Conservation (phyloP, 2,329 filamentous ascomycete genomes). For the Rugonectria rugulosa region DNA sequence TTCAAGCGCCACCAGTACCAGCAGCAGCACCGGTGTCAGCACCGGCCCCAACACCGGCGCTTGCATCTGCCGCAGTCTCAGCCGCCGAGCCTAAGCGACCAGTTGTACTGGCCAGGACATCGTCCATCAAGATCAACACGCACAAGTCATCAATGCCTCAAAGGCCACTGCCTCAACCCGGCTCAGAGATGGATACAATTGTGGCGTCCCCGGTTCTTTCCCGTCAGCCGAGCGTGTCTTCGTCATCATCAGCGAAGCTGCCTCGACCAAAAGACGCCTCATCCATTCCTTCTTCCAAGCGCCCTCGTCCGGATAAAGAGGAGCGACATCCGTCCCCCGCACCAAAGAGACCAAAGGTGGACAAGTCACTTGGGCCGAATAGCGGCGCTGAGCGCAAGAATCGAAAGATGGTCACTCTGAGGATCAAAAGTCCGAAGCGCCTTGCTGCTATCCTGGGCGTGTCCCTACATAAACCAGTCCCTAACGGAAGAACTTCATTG, state of each 20-base stretch:
- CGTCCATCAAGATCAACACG: slow-evolving; percentile 51
- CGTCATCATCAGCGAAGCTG: slow-evolving; percentile 30
- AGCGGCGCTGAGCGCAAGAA: slow-evolving; percentile 39
- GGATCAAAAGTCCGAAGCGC: slow-evolving; percentile 44
- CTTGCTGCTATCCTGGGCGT: slow-evolving; percentile 46
- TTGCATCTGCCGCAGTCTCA: slow-evolving; percentile 13
- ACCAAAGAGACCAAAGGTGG: slow-evolving; percentile 50
- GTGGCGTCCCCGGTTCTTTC: slow-evolving; percentile 35
- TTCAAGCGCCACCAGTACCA: slow-evolving; percentile 27
- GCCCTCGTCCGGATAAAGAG: slow-evolving; percentile 48
- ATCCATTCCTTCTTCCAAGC: slow-evolving; percentile 40
- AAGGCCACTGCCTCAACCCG: slow-evolving; percentile 24
- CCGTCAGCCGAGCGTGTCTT: slow-evolving; percentile 35
- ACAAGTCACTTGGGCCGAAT: slow-evolving; percentile 37
- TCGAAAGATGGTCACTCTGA: slow-evolving; percentile 48
- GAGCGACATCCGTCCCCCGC: slow-evolving; percentile 43
- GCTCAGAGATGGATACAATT: slow-evolving; percentile 37
- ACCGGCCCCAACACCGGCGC: slow-evolving; percentile 18
- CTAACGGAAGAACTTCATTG: slow-evolving; percentile 42
- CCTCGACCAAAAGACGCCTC: slow-evolving; percentile 29
- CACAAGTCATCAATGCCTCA: slow-evolving; percentile 39
- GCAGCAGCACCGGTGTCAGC: slow-evolving; percentile 15
- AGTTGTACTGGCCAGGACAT: slow-evolving; percentile 39
- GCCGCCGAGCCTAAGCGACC: slow-evolving; percentile 40
- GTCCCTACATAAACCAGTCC: slow-evolving; percentile 25